A percentile compares a stretch with the other conserved stretches of the same genome.
phyloP scores from a whole-genome alignment of 108 stramenopile species.

The Nitzschia palea region DNA sequence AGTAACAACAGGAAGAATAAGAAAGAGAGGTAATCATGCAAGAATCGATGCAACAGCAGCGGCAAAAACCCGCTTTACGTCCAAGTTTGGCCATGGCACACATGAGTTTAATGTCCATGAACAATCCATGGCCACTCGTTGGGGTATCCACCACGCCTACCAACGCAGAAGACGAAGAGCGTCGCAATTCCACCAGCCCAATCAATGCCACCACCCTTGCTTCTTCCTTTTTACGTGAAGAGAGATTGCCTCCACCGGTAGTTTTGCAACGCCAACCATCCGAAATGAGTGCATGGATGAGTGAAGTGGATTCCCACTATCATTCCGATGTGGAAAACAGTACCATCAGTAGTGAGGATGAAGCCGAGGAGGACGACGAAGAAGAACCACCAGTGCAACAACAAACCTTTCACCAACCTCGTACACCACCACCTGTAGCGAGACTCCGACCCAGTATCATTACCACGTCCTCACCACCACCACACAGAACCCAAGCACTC shows the following conservation, averaged over 20 bases:
- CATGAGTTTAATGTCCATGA: too few species aligned
- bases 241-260: neutral
- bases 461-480: neutral
- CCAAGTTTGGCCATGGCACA: too few species aligned
- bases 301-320: constrained; percentile 16
- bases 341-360: neutral
- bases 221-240: too few species aligned
- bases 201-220: too few species aligned
- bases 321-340: constrained; percentile 3
- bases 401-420: neutral
- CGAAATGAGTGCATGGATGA: constrained; percentile 5
- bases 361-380: neutral
- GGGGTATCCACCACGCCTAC: too few species aligned
- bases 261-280: neutral
- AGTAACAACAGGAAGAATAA: too few species aligned
- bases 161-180: too few species aligned
- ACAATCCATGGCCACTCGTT: too few species aligned
- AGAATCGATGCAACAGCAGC: too few species aligned
- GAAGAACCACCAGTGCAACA: neutral
- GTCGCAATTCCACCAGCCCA: too few species aligned
- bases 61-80: too few species aligned
- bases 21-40: too few species aligned
- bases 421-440: neutral
- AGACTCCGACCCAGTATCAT: neutral
- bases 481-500: neutral